Percentiles rank a stretch among this genome's conserved stretches.
These are phyloP conservation scores for Zygosaccharomyces siamensis DNA, from an alignment of 805 yeast species.

Conservation along the genomic window DNA sequence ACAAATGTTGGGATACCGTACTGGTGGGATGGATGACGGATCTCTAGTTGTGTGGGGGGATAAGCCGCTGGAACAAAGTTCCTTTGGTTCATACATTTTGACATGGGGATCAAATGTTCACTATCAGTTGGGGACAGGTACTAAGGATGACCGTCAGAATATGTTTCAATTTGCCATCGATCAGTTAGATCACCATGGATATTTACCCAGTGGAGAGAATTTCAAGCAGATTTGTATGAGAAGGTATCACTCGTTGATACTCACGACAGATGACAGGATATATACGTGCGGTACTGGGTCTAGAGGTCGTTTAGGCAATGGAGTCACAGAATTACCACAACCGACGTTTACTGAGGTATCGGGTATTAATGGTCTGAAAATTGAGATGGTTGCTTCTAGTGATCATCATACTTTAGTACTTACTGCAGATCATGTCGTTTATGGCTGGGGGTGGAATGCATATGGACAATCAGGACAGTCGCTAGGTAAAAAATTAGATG, in stretches of 20 bases:
- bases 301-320: slow-evolving; percentile 68
- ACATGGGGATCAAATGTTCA: slow-evolving; percentile 62
- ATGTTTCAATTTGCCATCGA: slow-evolving; percentile 40
- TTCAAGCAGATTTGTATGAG: slow-evolving; percentile 52
- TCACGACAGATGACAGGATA: slow-evolving; percentile 51
- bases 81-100: slow-evolving; percentile 48
- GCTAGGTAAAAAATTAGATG: slow-evolving; percentile 30
- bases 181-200: slow-evolving; percentile 12
- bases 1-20: slow-evolving; percentile 8
- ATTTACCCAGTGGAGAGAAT: slow-evolving; percentile 14
- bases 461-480: slow-evolving; percentile 62
- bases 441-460: slow-evolving; percentile 75
- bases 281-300: slow-evolving; percentile 63
- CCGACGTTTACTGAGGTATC: slow-evolving; percentile 44
- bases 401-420: slow-evolving; percentile 65
- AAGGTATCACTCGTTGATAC: slow-evolving; percentile 58
- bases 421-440: slow-evolving; percentile 49
- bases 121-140: slow-evolving; percentile 63
- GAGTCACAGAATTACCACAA: slow-evolving; percentile 37
- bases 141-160: slow-evolving; percentile 46
- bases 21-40: background rate
- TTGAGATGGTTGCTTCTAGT: slow-evolving; percentile 45
- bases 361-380: slow-evolving; percentile 34
- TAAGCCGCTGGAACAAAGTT: background rate
- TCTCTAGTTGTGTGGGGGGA: slow-evolving; percentile 2